Evolutionary conservation across 2,329 filamentous ascomycete genomes (phyloP).

Genomic region (Amauroascus verrucosus): DNA sequence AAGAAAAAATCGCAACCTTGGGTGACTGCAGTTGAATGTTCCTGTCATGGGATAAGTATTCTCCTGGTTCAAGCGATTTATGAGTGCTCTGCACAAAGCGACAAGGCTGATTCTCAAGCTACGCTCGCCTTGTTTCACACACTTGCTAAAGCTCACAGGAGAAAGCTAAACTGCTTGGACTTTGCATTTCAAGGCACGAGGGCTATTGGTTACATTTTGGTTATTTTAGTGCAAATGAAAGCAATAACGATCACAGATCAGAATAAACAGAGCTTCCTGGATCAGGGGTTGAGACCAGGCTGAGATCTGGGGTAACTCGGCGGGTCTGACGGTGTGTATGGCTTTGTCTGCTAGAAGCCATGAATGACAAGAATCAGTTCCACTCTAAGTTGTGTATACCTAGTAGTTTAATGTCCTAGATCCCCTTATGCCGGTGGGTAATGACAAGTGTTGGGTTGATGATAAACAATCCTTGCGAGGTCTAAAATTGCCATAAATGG

Average conservation of each 20-base stretch:
- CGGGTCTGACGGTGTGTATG: background rate
- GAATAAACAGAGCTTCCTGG: background rate
- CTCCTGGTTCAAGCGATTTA: background rate
- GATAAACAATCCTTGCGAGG: background rate
- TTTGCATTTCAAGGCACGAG: background rate
- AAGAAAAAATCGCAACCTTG: background rate
- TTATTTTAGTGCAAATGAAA: background rate
- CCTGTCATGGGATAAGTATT: background rate
- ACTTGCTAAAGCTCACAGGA: background rate
- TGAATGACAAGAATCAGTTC: no score
- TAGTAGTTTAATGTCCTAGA: no score
- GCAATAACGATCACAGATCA: background rate
- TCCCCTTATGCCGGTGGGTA: background rate
- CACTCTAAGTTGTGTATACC: no score
- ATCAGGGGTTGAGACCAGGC: background rate
- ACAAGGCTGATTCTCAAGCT: background rate
- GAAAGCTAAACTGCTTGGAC: background rate
- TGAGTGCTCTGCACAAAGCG: background rate
- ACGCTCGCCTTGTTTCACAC: background rate
- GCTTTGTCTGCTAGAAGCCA: no score
- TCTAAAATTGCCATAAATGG: background rate
- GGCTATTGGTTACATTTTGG: background rate
- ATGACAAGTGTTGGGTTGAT: background rate
- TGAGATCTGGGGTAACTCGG: background rate
- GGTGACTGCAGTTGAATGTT: background rate